A percentile compares a stretch with the other conserved stretches of the same genome.
Conservation (phyloP, 257 asterid genomes). For the Nemophila menziesii region DNA sequence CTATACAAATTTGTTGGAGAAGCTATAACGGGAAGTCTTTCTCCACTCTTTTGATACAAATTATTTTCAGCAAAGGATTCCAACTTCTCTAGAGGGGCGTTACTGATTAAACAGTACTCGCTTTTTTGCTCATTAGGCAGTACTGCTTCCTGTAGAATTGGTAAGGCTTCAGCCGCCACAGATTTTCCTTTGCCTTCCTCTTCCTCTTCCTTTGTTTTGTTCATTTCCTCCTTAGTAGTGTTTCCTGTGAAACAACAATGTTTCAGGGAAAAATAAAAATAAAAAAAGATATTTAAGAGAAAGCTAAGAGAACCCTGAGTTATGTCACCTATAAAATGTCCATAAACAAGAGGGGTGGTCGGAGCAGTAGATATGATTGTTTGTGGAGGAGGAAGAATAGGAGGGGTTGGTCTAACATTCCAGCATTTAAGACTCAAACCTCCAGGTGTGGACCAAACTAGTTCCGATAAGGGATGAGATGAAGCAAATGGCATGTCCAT, state of each 20-base stretch:
- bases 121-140: slow-evolving; percentile 17
- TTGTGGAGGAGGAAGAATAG: slow-evolving; percentile 17
- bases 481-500: slow-evolving; percentile 38
- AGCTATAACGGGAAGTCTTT: slow-evolving; percentile 14
- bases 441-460: slow-evolving; percentile 58
- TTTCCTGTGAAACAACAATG: slow-evolving; percentile 22
- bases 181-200: neutral
- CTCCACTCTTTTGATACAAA: slow-evolving; percentile 10
- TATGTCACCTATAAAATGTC: slow-evolving; percentile 8
- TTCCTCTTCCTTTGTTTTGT: slow-evolving; percentile 1
- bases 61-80: slow-evolving; percentile 43
- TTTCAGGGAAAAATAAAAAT: neutral
- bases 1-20: slow-evolving; percentile 19
- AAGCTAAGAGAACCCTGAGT: neutral
- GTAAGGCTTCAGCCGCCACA: slow-evolving; percentile 13
- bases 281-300: slow-evolving; percentile 1
- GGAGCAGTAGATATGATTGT: slow-evolving; percentile 17
- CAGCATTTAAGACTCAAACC: slow-evolving; percentile 56
- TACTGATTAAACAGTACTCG: neutral
- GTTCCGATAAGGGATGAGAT: slow-evolving; percentile 54
- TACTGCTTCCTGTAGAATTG: slow-evolving; percentile 11
- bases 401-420: slow-evolving; percentile 25
- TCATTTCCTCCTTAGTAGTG: slow-evolving; percentile 14
- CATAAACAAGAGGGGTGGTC: slow-evolving; percentile 6
- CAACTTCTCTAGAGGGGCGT: slow-evolving; percentile 9